Evolutionary conservation across 768 basidiomycete species (phyloP).

Genomic region (Psilocybe cubensis): DNA sequence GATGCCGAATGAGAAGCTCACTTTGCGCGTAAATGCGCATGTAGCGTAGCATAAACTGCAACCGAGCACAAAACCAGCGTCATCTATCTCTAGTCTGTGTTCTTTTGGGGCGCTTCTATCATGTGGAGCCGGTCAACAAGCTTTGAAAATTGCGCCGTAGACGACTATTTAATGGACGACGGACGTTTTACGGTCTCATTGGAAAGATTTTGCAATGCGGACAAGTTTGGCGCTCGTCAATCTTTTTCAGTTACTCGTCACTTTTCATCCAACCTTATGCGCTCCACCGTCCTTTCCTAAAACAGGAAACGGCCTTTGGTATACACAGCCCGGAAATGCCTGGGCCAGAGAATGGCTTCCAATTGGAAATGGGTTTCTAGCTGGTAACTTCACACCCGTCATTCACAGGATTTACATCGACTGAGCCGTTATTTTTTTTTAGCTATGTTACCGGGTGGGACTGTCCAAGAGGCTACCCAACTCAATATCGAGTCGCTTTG

Average conservation of each 20-base stretch:
- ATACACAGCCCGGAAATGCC: constrained; percentile 48
- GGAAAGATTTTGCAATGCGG: constrained; percentile 10
- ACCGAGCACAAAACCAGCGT: too few relatives aligned
- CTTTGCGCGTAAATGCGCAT: too few relatives aligned
- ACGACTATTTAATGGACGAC: neutral
- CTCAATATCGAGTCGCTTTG: constrained; percentile 80
- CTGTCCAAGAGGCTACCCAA: constrained; percentile 59
- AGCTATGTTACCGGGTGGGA: constrained; percentile 73
- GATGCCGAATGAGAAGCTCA: too few relatives aligned
- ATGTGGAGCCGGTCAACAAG: neutral
- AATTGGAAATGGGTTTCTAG: constrained; percentile 75
- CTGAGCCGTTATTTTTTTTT: neutral
- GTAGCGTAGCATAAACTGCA: too few relatives aligned
- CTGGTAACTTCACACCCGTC: constrained; percentile 40
- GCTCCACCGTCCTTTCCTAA: constrained; percentile 53
- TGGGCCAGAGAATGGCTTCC: constrained; percentile 71
- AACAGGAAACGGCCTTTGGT: constrained; percentile 82
- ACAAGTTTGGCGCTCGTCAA: constrained; percentile 7
- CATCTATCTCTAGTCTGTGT: neutral
- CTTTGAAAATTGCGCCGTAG: neutral
- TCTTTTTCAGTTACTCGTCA: constrained; percentile 13
- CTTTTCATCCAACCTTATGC: constrained; percentile 1
- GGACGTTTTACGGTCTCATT: neutral
- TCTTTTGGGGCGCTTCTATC: neutral
- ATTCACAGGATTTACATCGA: neutral